Conservation (phyloP, 768 basidiomycete species). For the Hericium coralloides region DNA sequence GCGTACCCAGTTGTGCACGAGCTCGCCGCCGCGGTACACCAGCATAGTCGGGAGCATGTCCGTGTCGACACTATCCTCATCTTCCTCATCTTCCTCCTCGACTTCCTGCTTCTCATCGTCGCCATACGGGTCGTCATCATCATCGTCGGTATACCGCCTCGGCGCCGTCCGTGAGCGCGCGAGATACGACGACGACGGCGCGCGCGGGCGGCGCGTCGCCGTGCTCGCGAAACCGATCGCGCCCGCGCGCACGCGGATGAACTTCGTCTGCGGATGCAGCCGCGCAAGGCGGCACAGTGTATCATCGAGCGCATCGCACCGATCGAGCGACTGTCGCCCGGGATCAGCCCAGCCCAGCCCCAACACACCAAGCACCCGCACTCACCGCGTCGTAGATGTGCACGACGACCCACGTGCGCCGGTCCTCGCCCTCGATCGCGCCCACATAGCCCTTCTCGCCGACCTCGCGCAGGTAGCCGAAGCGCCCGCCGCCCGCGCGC, state of each 20-base stretch:
- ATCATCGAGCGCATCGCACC: constrained; percentile 67
- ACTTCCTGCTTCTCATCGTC: constrained; percentile 28
- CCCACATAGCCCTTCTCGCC: constrained; percentile 62
- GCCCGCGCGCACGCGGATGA: constrained; percentile 72
- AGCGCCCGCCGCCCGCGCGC: constrained; percentile 40
- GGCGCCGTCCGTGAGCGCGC: constrained; percentile 8
- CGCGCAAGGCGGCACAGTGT: constrained; percentile 61
- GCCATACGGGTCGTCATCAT: constrained; percentile 41
- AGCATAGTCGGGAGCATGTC: constrained; percentile 76
- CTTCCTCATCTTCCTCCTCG: constrained; percentile 25
- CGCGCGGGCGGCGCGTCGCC: constrained; percentile 4
- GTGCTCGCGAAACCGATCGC: constrained; percentile 60
- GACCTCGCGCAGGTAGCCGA: constrained; percentile 78
- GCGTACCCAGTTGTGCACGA: constrained; percentile 85
- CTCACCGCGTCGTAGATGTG: constrained; percentile 78
- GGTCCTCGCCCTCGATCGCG: constrained; percentile 67
- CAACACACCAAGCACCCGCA: constrained; percentile 5
- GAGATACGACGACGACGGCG: constrained; percentile 8
- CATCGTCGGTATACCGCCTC: constrained; percentile 21
- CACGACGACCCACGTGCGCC: constrained; percentile 71
- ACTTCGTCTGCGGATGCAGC: constrained; percentile 63
- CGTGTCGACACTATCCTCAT: constrained; percentile 61
- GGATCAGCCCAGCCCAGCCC: background rate
- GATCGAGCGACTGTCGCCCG: constrained; percentile 60
- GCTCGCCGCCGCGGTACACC: constrained; percentile 69